phyloP scores from a whole-genome alignment of 2,329 filamentous ascomycete genomes.

The Trichoderma endophyticum region DNA sequence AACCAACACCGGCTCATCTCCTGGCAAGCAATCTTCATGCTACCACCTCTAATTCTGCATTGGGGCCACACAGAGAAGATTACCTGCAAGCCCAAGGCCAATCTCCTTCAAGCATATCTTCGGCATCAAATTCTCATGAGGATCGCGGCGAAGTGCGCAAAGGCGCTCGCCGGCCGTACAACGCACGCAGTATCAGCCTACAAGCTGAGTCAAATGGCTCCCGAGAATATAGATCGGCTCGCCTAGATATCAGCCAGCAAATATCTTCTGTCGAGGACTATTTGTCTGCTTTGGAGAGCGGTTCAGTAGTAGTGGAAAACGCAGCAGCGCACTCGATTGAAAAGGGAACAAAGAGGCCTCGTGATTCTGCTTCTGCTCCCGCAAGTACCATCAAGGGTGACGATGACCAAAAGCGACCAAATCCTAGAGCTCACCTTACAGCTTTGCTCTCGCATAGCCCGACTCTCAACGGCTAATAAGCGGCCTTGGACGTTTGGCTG shows the following conservation, averaged over 20 bases:
- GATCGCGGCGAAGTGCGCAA: neutral
- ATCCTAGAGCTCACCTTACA: conserved; percentile 25
- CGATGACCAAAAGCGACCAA: conserved; percentile 40
- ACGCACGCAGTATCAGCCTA: neutral
- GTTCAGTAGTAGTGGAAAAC: neutral
- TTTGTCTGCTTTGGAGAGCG: neutral
- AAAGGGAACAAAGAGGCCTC: conserved; percentile 44
- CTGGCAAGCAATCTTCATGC: conserved; percentile 25
- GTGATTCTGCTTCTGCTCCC: conserved; percentile 46
- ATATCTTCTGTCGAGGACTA: neutral
- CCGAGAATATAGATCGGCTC: neutral
- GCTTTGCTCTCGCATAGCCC: conserved; percentile 21
- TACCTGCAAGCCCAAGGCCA: neutral
- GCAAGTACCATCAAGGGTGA: conserved; percentile 47
- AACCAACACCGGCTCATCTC: conserved; percentile 40
- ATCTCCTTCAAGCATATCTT: neutral
- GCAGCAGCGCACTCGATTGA: conserved; percentile 24
- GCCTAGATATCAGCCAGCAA: neutral
- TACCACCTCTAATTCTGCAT: neutral
- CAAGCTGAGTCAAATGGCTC: neutral
- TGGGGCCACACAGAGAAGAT: neutral
- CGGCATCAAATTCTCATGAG: neutral
- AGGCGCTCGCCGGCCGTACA: neutral
- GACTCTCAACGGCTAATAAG: neutral
- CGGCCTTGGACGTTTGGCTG: neutral